Evolutionary conservation across 129 eudicot genomes (phyloP), one percentile per base, ranked within the genome.

Genomic region (Centrapalus pauciflorus): DNA sequence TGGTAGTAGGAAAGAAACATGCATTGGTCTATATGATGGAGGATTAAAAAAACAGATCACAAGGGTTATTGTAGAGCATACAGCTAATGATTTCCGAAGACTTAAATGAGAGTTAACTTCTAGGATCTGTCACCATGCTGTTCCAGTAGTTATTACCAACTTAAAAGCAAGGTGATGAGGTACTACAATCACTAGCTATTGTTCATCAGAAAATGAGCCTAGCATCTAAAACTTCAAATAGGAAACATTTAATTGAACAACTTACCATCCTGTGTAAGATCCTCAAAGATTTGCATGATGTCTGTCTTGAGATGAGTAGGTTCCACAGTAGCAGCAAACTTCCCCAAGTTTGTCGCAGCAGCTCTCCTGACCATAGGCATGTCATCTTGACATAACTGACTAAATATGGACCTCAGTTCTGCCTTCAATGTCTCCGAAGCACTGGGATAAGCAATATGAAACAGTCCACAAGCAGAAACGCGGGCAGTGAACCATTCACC

Each of bases 401-500:
- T 80, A 70, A 86, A 94, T 24, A 89, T 81, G 10, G 95, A 78
- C 72, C 97, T 82, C 52, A 94, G 49, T 74, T 94, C 99, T 8
- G 95, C 72, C 83, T 89, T 94, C 69, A 89, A 77, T 62, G 69
- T 21, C 54, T 89, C 95, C 17, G 99, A 77, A 28, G 99, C 95
- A 84, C 99, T 94, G 10, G 99, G 85, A 70, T 94, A 94, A 30
- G 95, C 99, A 67, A 94, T 84, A 50, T 94, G 97, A 80, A 94
- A 89, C 51, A 94, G 76, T 54, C 99, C 99, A 75, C 99, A 94
- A 38, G 99, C 95, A 41, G 97, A 94, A 37, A 94, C 96, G 61
- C 99, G 85, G 38, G 99, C 97, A 1, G 99, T 94, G 67, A 94
- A 94, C 99, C 99, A 94, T 76, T 94, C 99, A 69, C 99, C 99